Conservation (phyloP, 2,329 filamentous ascomycete species). For the Cladosporium sp. region DNA sequence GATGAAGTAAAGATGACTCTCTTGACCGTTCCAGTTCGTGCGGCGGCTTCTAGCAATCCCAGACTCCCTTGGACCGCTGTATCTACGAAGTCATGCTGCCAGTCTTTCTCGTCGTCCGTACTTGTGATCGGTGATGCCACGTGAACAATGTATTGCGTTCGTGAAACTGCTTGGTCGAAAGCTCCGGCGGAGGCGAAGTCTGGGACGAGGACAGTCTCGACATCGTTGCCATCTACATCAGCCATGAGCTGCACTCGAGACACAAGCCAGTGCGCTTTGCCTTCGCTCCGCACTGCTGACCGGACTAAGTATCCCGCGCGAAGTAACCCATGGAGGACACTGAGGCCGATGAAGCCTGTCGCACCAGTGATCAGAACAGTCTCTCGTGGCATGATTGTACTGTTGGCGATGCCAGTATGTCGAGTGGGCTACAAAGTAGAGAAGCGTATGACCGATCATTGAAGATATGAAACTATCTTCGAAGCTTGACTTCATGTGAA, state of each 20-base stretch:
- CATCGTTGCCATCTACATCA: background rate
- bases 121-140: background rate
- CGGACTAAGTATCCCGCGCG: conserved; percentile 31
- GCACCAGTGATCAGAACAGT: conserved; percentile 33
- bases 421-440: too few species aligned
- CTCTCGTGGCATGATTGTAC: background rate
- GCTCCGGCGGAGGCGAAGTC: conserved; percentile 25
- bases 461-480: too few species aligned
- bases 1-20: conserved; percentile 46
- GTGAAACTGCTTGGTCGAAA: conserved; percentile 28
- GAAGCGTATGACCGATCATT: too few species aligned
- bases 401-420: too few species aligned
- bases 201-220: conserved; percentile 35
- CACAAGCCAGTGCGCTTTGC: conserved; percentile 27
- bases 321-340: conserved; percentile 26
- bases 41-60: conserved; percentile 41
- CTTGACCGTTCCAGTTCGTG: conserved; percentile 37
- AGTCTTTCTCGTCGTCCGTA: conserved; percentile 6
- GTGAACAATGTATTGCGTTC: conserved; percentile 26
- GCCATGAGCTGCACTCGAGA: conserved; percentile 29
- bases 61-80: conserved; percentile 40
- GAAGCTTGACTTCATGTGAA: too few species aligned
- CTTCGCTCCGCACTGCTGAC: conserved; percentile 26
- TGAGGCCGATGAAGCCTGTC: background rate
- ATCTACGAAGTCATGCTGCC: conserved; percentile 20